These are phyloP conservation scores for Metarhizium anisopliae DNA, from an alignment of 2,329 filamentous ascomycete species.

Conservation along the genomic window DNA sequence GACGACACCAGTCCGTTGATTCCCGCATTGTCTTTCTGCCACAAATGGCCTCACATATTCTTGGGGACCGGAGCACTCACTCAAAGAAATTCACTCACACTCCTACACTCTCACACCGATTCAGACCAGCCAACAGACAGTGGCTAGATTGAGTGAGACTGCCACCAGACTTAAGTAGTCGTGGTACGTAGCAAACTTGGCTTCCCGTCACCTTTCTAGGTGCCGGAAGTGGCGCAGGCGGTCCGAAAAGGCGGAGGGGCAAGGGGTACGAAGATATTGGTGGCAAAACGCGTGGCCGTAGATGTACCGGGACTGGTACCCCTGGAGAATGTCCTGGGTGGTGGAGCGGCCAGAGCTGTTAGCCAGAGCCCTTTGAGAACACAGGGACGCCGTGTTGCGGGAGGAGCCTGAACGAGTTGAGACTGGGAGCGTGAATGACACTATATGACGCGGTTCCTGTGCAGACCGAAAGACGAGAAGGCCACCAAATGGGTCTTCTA, in stretches of 20 bases:
- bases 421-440: background rate
- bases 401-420: background rate
- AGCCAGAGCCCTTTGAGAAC: background rate
- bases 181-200: slow-evolving; percentile 1
- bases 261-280: slow-evolving; percentile 1
- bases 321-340: background rate
- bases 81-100: background rate
- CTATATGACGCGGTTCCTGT: background rate
- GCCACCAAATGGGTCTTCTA: background rate
- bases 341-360: background rate
- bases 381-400: background rate
- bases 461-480: background rate
- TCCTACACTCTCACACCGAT: background rate
- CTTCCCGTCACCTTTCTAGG: slow-evolving; percentile 1
- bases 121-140: background rate
- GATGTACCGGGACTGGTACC: slow-evolving; percentile 4
- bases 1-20: background rate
- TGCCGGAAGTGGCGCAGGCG: slow-evolving; percentile 11
- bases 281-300: background rate
- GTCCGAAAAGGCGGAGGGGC: slow-evolving; percentile 9
- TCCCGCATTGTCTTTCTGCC: background rate
- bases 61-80: slow-evolving; percentile 3
- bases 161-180: background rate
- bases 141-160: background rate
- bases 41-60: background rate